Conservation (phyloP, 2,329 filamentous ascomycete genomes). For the Bipolaris sorokiniana region DNA sequence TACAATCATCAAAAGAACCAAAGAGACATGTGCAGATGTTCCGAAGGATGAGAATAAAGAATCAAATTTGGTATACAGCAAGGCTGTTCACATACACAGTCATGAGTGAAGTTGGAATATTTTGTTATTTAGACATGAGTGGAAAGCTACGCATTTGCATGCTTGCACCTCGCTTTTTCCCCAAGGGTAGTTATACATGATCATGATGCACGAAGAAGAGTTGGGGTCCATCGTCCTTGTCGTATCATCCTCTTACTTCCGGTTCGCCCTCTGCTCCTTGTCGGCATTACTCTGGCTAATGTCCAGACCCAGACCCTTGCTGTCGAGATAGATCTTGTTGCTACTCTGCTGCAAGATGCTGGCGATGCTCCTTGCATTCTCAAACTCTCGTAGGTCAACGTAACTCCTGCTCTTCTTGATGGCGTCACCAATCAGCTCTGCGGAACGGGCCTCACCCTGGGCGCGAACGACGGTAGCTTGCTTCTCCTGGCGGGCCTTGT, state of each 20-base stretch:
- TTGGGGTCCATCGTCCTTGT: neutral
- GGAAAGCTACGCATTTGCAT: slow-evolving; percentile 37
- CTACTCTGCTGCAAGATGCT: slow-evolving; percentile 82
- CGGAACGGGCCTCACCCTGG: slow-evolving; percentile 97
- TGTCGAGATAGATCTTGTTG: slow-evolving; percentile 94
- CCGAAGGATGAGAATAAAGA: too few relatives aligned
- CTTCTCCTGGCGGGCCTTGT: slow-evolving; percentile 99
- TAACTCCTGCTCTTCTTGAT: slow-evolving; percentile 99
- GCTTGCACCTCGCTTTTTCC: slow-evolving; percentile 26
- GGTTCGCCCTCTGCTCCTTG: slow-evolving; percentile 46
- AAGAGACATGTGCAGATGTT: too few relatives aligned
- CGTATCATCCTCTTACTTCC: slow-evolving; percentile 18
- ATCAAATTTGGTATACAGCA: too few relatives aligned
- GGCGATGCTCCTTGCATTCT: slow-evolving; percentile 93
- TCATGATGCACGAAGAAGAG: slow-evolving; percentile 11
- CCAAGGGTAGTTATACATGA: slow-evolving; percentile 34
- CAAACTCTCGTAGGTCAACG: slow-evolving; percentile 95
- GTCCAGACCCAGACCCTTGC: slow-evolving; percentile 89
- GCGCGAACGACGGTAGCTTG: slow-evolving; percentile 98
- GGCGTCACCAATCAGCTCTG: slow-evolving; percentile 96
- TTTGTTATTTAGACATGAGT: slow-evolving; percentile 41
- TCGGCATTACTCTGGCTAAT: slow-evolving; percentile 61
- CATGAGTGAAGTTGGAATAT: slow-evolving; percentile 7
- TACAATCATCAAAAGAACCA: too few relatives aligned
- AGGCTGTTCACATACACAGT: neutral